These are phyloP conservation scores for Waitea zeae DNA, from an alignment of 1,284 basidiomycete genomes.

Conservation along the genomic window DNA sequence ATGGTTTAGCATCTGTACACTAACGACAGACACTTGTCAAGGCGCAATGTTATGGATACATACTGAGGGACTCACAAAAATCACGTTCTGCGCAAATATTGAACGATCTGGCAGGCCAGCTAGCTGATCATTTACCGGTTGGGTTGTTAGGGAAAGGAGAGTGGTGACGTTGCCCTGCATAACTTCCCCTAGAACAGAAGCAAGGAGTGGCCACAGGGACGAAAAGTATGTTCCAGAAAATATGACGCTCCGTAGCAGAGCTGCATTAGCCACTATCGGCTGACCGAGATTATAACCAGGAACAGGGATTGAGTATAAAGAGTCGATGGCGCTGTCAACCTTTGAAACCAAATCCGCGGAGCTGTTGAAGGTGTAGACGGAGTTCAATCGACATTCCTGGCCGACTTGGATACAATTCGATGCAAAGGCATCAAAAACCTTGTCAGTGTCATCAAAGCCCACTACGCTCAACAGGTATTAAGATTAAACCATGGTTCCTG, in stretches of 20 bases:
- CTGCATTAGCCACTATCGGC: constrained; percentile 1
- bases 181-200: neutral
- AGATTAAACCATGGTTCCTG: neutral
- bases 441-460: constrained; percentile 2
- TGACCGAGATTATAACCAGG: neutral
- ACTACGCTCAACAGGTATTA: neutral
- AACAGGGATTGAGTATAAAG: constrained; percentile 1
- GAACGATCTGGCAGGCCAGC: neutral
- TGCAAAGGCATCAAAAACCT: constrained; percentile 2
- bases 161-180: neutral
- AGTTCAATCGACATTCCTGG: neutral
- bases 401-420: neutral
- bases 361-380: neutral
- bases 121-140: neutral
- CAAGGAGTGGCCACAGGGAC: constrained; percentile 1
- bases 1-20: constrained; percentile 3
- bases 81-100: neutral
- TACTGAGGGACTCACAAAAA: constrained; percentile 2
- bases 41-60: neutral
- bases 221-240: constrained; percentile 1
- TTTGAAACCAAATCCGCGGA: neutral
- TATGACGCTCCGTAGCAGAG: constrained; percentile 1
- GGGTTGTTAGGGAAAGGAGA: neutral
- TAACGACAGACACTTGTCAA: neutral
- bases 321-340: constrained; percentile 1